A percentile compares a stretch with the other conserved stretches of the same genome.
Evolutionary conservation across 345 rosid genomes (phyloP).

Genomic region (Sonneratia caseolaris): DNA sequence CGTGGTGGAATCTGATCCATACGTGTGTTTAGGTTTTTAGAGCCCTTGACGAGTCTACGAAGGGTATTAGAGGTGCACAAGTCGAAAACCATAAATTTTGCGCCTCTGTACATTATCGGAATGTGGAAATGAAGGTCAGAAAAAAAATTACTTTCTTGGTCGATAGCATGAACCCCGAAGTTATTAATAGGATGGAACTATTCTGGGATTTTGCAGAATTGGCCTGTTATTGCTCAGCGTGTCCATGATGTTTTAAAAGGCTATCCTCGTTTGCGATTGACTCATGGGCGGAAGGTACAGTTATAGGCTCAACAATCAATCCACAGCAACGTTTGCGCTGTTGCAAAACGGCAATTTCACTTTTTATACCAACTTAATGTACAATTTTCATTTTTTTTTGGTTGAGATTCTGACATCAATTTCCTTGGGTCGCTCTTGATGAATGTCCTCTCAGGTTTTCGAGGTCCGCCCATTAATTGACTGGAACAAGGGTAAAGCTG

Average conservation of each 20-base stretch:
- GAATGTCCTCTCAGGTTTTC: conserved; percentile 50
- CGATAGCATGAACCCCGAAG: background rate
- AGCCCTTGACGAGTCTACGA: conserved; percentile 69
- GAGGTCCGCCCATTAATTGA: conserved; percentile 91
- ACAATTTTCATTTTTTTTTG: background rate
- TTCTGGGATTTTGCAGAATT: conserved; percentile 36
- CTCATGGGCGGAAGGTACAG: conserved; percentile 62
- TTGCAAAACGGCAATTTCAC: background rate
- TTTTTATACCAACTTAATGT: background rate
- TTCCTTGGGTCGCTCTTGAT: background rate
- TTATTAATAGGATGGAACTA: background rate
- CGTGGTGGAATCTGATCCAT: background rate
- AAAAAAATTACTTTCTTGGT: background rate
- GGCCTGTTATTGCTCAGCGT: conserved; percentile 68
- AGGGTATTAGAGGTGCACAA: conserved; percentile 60
- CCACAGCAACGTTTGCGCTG: background rate
- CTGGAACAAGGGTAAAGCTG: conserved; percentile 98
- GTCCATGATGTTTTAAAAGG: conserved; percentile 78
- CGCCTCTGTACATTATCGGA: conserved; percentile 91
- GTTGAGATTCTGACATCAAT: background rate
- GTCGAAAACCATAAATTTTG: conserved; percentile 98
- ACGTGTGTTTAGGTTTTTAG: conserved; percentile 50
- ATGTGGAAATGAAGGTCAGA: conserved; percentile 79
- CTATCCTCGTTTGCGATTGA: conserved; percentile 65
- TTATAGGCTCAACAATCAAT: background rate